Evolutionary conservation across 2,329 filamentous ascomycete genomes (phyloP).

Genomic region (Fusarium xylarioides): DNA sequence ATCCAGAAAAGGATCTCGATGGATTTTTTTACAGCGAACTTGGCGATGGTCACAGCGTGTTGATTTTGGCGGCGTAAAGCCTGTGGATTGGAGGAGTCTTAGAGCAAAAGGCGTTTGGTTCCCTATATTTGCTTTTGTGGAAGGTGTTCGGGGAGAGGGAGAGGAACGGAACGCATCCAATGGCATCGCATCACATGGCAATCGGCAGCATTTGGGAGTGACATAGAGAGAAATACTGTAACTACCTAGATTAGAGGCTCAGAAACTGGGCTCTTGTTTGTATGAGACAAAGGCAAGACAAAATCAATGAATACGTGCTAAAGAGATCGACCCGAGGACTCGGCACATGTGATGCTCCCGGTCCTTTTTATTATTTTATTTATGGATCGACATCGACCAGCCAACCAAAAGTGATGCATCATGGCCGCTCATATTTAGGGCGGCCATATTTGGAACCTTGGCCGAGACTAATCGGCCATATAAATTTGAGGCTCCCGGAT

Average conservation of each 20-base stretch:
- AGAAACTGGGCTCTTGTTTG: constrained; percentile 10
- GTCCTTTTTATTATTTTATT: neutral
- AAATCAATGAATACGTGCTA: neutral
- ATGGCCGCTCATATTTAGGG: constrained; percentile 21
- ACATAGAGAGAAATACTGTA: constrained; percentile 16
- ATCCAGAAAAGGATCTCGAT: constrained; percentile 11
- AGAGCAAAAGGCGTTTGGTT: constrained; percentile 38
- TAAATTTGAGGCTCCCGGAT: constrained; percentile 5
- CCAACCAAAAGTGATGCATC: constrained; percentile 1
- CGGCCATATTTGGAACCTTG: constrained; percentile 16
- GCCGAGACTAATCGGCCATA: constrained; percentile 14
- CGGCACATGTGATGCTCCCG: constrained; percentile 27
- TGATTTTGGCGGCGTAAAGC: constrained; percentile 19
- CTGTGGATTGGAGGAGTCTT: constrained; percentile 26
- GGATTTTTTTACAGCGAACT: constrained; percentile 10
- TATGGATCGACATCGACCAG: constrained; percentile 16
- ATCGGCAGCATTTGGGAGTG: constrained; percentile 27
- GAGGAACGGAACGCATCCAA: neutral
- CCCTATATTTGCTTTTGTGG: constrained; percentile 17
- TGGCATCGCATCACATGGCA: constrained; percentile 13
- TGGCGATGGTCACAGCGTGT: constrained; percentile 4
- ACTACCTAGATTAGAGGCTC: constrained; percentile 31
- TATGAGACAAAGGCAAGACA: constrained; percentile 9
- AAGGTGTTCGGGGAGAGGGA: constrained; percentile 1
- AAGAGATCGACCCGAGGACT: constrained; percentile 9